Conservation (phyloP, 148 eudicot genomes). For the Silene conica region DNA sequence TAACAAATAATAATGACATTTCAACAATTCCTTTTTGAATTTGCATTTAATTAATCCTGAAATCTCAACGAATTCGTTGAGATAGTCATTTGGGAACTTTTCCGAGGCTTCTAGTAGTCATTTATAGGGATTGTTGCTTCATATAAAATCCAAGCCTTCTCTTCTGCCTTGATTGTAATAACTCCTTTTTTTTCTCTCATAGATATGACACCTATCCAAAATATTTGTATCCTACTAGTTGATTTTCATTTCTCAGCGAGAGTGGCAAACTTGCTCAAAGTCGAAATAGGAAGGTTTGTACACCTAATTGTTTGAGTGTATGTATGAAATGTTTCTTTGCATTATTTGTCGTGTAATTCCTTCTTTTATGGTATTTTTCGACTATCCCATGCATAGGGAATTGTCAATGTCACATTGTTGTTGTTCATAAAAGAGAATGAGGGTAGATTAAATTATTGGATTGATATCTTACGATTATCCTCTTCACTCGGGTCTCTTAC, state of each 20-base stretch:
- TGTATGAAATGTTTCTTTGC: too few relatives aligned
- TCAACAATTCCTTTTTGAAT: background rate
- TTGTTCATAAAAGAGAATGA: background rate
- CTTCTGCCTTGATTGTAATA: background rate
- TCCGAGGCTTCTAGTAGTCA: background rate
- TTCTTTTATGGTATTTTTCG: background rate
- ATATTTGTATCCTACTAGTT: too few relatives aligned
- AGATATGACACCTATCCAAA: too few relatives aligned
- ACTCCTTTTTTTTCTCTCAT: background rate
- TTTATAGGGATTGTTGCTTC: background rate
- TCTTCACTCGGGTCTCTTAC: too few relatives aligned
- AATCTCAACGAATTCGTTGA: background rate
- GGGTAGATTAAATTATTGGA: background rate
- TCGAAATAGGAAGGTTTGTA: slow-evolving; percentile 18
- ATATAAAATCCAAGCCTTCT: background rate
- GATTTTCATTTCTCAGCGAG: background rate
- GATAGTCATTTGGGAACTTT: background rate
- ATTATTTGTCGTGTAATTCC: too few relatives aligned
- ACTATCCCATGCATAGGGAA: background rate
- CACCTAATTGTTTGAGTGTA: too few relatives aligned
- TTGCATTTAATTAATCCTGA: background rate
- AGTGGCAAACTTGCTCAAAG: background rate
- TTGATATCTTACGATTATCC: too few relatives aligned
- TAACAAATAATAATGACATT: background rate
- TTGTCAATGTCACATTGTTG: background rate